These are phyloP conservation scores for Rachicladosporium sp. DNA, from an alignment of 2,329 filamentous ascomycete species.

Conservation along the genomic window DNA sequence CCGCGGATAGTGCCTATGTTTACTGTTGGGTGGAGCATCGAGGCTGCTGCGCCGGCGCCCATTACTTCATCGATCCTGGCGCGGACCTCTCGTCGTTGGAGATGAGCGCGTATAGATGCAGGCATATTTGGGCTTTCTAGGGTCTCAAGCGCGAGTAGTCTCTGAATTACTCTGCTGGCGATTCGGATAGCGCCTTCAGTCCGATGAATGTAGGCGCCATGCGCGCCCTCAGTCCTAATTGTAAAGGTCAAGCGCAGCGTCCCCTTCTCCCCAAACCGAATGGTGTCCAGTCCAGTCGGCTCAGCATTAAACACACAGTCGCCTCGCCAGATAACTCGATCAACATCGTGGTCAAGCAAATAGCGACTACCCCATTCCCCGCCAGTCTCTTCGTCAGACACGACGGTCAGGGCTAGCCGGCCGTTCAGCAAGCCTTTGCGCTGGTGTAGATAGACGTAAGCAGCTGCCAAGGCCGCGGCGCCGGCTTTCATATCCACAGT, in stretches of 20 bases:
- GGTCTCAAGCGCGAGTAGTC: constrained; percentile 20
- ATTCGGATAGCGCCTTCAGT: constrained; percentile 28
- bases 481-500: constrained; percentile 35
- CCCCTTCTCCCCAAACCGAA: constrained; percentile 33
- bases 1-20: constrained; percentile 31
- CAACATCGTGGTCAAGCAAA: constrained; percentile 22
- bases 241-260: constrained; percentile 29
- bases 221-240: constrained; percentile 22
- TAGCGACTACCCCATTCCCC: constrained; percentile 26
- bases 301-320: constrained; percentile 30
- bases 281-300: constrained; percentile 26
- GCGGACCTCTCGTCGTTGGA: constrained; percentile 21
- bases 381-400: constrained; percentile 31
- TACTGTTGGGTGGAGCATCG: constrained; percentile 25
- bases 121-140: constrained; percentile 18
- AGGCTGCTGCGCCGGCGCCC: constrained; percentile 24
- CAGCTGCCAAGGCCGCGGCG: constrained; percentile 28
- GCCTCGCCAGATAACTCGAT: constrained; percentile 22
- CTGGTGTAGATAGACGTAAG: constrained; percentile 23
- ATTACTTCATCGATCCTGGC: constrained; percentile 25
- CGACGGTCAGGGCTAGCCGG: constrained; percentile 19
- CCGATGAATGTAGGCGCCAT: constrained; percentile 30
- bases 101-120: constrained; percentile 17
- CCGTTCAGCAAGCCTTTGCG: constrained; percentile 8
- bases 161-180: constrained; percentile 20